Conservation (phyloP, 2,329 filamentous ascomycete genomes). For the Cytospora paraplurivora region DNA sequence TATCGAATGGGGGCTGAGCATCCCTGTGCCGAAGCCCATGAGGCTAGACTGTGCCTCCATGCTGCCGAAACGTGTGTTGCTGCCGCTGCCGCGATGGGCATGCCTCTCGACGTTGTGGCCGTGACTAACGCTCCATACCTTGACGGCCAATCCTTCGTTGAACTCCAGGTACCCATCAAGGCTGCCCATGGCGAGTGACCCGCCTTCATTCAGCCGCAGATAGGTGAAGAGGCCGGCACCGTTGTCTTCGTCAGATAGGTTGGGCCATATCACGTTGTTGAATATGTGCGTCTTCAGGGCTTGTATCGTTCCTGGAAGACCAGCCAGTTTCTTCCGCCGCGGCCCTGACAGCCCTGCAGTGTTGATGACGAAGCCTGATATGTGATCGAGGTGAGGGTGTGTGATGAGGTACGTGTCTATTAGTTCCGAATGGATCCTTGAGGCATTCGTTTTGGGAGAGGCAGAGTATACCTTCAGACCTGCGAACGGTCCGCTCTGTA, state of each 20-base stretch:
- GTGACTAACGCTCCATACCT: constrained; percentile 85
- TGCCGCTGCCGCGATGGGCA: constrained; percentile 61
- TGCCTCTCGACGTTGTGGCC: constrained; percentile 82
- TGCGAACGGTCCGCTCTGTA: constrained; percentile 73
- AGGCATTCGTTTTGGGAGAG: constrained; percentile 74
- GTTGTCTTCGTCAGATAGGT: constrained; percentile 92
- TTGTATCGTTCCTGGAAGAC: constrained; percentile 83
- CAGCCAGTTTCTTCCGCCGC: constrained; percentile 82
- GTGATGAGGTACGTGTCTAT: constrained; percentile 91
- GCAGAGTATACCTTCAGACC: constrained; percentile 71
- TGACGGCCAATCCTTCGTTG: constrained; percentile 85
- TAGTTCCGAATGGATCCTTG: constrained; percentile 75
- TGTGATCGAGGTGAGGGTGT: constrained; percentile 95
- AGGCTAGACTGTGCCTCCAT: constrained; percentile 45
- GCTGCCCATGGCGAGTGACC: constrained; percentile 79
- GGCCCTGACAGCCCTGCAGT: constrained; percentile 82
- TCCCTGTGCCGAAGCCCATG: constrained; percentile 29
- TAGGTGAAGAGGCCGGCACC: constrained; percentile 92
- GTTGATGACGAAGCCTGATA: constrained; percentile 89
- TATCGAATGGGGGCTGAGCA: constrained; percentile 35
- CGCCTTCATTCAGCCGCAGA: constrained; percentile 83
- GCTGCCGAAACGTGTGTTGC: constrained; percentile 53
- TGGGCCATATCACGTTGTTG: constrained; percentile 98
- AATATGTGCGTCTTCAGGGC: constrained; percentile 95
- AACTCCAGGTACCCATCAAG: constrained; percentile 85